Base-by-base conservation (phyloP, 2,329 filamentous ascomycete species). In the Alternaria hordeiaustralica region DNA sequence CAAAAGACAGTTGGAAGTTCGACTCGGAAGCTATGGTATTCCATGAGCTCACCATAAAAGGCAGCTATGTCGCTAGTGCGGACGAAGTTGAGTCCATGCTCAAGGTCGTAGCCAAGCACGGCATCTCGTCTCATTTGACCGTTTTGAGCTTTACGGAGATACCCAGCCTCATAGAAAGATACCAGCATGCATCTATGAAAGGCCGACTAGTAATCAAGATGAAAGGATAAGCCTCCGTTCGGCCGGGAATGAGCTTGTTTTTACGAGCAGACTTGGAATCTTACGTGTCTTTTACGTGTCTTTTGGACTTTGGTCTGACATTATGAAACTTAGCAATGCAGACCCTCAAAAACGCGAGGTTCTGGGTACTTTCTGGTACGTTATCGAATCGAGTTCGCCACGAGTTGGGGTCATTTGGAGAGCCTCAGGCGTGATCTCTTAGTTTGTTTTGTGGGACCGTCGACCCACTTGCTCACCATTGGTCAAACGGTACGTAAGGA, bases 21-120 rank as follows among this genome's bases (percentile, higher is more conserved):
- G 68, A 74, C 41, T 68, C 70, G 2, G 71, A 73, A 15, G 64
- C 66, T 8, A 66, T 75, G 51, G 68, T 74, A 0, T 74, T 74
- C 50, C 67, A 66, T 25, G 72, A 75, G 50, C 64, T 75, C 3
- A 66, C 64, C 8, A 74, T 75, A 15, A 65, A 62, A 50, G 74
- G 72, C 33, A 72, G 67, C 55, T 75, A 73, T 65, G 74, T 74
- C 15, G 64, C 71, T 41, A 71, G 68, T 21, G 68, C 65, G 25
- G 65, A 68, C 5, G 64, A 73, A n/a, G 71, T 72, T 23, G 66
- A 74, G 53, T 43, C 66, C 12, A 75, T 76, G 72, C 58, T 74
- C 46, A 63, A 68, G 20, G 54, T 71, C 6, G 71, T 74, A 12
- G 72, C 65, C 3, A 63, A 71, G 20, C 49, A 72, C 23, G 57